phyloP scores from a whole-genome alignment of 2,329 filamentous ascomycete species.

The Passalora sequoiae region DNA sequence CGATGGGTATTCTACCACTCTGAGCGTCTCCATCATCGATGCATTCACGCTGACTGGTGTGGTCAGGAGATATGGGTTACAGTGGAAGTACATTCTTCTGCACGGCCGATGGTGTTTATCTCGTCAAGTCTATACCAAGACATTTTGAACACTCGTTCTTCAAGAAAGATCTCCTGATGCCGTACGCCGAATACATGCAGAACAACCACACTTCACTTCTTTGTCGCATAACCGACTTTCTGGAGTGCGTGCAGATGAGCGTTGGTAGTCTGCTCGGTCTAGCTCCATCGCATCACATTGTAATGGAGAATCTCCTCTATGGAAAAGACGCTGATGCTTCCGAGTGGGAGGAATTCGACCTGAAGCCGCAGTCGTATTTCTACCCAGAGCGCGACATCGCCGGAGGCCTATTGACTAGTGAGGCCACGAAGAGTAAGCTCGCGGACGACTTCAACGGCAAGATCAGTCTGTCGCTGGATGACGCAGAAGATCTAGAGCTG shows the following conservation, averaged over 20 bases:
- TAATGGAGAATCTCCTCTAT: constrained; percentile 71
- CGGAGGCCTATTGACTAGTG: constrained; percentile 56
- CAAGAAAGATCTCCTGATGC: constrained; percentile 58
- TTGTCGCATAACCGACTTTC: constrained; percentile 66
- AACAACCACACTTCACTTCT: constrained; percentile 57
- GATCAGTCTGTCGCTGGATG: constrained; percentile 51
- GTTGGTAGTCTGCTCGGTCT: constrained; percentile 57
- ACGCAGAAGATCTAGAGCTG: constrained; percentile 53
- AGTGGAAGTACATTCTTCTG: constrained; percentile 72
- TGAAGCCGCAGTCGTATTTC: constrained; percentile 71
- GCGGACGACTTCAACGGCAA: constrained; percentile 65
- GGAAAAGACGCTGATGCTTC: constrained; percentile 48
- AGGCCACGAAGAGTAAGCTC: constrained; percentile 61
- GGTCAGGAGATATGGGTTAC: constrained; percentile 58
- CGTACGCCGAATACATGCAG: constrained; percentile 62
- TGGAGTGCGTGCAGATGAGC: constrained; percentile 52
- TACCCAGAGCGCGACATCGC: constrained; percentile 69
- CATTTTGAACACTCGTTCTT: constrained; percentile 68
- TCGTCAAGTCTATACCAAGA: constrained; percentile 67
- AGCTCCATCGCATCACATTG: constrained; percentile 65
- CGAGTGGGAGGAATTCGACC: constrained; percentile 66
- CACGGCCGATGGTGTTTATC: constrained; percentile 60
- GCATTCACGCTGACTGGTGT: background rate
- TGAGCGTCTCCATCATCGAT: no score
- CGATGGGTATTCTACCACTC: no score